phyloP scores from a whole-genome alignment of 2,329 filamentous ascomycete species.

The Claviceps sp. region DNA sequence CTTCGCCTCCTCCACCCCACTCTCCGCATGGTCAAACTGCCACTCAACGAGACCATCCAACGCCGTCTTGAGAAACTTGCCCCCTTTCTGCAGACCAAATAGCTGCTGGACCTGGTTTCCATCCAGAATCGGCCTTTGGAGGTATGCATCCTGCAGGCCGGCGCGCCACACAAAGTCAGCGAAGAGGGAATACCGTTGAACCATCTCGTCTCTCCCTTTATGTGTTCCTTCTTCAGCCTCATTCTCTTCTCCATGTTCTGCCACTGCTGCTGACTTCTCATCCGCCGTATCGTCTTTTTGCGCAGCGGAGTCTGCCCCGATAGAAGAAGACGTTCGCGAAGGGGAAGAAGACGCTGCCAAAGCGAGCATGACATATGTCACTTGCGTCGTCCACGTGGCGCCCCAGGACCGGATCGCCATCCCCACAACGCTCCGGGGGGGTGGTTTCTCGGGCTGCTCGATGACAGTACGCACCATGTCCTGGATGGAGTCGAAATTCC shows the following conservation, averaged over 20 bases:
- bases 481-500: slow-evolving; percentile 5
- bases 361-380: slow-evolving; percentile 6
- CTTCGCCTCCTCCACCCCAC: slow-evolving; percentile 5
- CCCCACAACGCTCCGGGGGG: slow-evolving; percentile 6
- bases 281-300: too few species aligned
- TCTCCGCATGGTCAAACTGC: slow-evolving; percentile 8
- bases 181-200: slow-evolving; percentile 1
- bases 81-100: slow-evolving; percentile 6
- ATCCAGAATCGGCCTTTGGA: slow-evolving; percentile 5
- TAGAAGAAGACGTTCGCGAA: background rate
- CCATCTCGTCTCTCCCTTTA: background rate
- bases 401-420: slow-evolving; percentile 11
- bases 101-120: slow-evolving; percentile 7
- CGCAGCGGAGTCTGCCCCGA: too few species aligned
- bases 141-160: slow-evolving; percentile 3
- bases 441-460: background rate
- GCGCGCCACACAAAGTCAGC: slow-evolving; percentile 5
- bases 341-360: background rate
- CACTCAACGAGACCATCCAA: slow-evolving; percentile 6
- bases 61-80: slow-evolving; percentile 6
- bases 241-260: background rate
- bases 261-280: background rate
- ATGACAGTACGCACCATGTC: background rate
- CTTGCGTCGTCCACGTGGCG: slow-evolving; percentile 7
- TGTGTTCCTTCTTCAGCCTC: background rate